phyloP scores from a whole-genome alignment of 306 rosid species.

The Malus orientalis region DNA sequence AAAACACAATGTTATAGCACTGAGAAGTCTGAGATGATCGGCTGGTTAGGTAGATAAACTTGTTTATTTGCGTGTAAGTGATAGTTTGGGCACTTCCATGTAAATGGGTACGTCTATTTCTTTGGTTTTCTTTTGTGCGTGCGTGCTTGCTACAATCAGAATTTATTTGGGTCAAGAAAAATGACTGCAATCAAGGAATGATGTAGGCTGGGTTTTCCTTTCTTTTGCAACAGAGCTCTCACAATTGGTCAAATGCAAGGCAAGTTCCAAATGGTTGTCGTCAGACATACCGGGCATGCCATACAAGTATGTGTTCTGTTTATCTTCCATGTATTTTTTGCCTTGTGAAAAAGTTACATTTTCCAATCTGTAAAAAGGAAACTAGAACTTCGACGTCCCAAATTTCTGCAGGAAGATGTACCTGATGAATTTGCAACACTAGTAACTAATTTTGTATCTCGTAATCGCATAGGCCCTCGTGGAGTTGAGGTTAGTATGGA shows the following conservation, averaged over 20 bases:
- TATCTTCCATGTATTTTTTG: not conserved
- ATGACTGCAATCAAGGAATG: not conserved
- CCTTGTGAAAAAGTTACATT: not conserved
- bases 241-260: slow-evolving; percentile 99
- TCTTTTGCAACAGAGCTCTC: slow-evolving; percentile 57
- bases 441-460: slow-evolving; percentile 64
- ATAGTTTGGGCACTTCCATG: not conserved
- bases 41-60: not conserved
- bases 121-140: not conserved
- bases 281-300: slow-evolving; percentile 91
- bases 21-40: not conserved
- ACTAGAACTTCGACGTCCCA: not conserved
- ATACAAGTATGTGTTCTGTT: slow-evolving; percentile 51
- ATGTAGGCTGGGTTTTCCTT: not conserved
- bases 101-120: not conserved
- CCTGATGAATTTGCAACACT: slow-evolving; percentile 82
- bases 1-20: not conserved
- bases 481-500: slow-evolving; percentile 71
- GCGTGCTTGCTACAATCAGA: not conserved
- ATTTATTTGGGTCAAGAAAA: not conserved
- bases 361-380: slow-evolving; percentile 1
- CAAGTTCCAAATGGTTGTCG: slow-evolving; percentile 89
- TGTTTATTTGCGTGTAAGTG: not conserved
- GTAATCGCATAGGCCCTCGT: slow-evolving; percentile 72
- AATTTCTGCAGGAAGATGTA: slow-evolving; percentile 69